These are phyloP conservation scores for Lasiodiplodia sp. DNA, from an alignment of 2,329 filamentous ascomycete species.

Conservation along the genomic window DNA sequence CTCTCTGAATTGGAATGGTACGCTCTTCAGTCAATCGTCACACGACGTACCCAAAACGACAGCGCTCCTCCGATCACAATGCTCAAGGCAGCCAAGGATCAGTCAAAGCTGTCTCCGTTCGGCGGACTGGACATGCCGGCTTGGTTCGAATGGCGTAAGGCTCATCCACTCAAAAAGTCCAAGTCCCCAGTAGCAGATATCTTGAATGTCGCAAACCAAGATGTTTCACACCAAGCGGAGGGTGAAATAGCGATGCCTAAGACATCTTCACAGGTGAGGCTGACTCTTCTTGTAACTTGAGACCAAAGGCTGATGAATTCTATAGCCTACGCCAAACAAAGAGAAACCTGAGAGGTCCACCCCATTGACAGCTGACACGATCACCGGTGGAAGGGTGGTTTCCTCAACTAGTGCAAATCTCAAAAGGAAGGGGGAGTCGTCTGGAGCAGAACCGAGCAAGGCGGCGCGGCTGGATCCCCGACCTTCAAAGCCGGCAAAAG, in stretches of 20 bases:
- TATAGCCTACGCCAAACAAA: no score
- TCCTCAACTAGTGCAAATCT: neutral
- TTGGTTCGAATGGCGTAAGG: neutral
- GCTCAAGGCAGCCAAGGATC: neutral
- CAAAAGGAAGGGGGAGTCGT: neutral
- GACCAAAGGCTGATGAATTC: no score
- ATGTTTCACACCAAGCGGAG: no score
- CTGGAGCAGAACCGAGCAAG: neutral
- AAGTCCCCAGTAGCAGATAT: neutral
- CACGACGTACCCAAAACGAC: neutral
- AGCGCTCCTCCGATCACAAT: neutral
- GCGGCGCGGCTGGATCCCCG: neutral
- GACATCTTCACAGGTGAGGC: no score
- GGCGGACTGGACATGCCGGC: neutral
- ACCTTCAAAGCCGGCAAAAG: neutral
- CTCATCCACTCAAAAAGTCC: neutral
- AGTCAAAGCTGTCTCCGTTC: neutral
- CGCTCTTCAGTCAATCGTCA: neutral
- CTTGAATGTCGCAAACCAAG: no score
- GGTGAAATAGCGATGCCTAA: neutral
- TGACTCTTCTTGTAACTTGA: no score
- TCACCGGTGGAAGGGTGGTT: neutral
- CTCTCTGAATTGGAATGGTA: neutral
- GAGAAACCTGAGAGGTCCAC: no score
- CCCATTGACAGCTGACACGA: neutral